Evolutionary conservation across 148 eudicot genomes (phyloP).

Genomic region (Linanthus parryae): DNA sequence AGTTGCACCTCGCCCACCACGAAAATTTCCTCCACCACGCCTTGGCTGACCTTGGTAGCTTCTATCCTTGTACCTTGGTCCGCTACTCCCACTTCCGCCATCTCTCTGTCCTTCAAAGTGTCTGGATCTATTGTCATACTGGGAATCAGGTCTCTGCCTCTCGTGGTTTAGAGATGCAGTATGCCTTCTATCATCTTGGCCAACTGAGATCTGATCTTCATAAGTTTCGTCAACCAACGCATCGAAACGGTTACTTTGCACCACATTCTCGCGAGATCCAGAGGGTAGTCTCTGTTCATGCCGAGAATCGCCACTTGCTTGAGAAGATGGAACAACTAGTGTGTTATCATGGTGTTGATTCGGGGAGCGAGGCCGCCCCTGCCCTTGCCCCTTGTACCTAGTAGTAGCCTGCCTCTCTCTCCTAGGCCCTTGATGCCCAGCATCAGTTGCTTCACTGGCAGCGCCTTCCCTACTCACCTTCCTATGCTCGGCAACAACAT

Average conservation of each 20-base stretch:
- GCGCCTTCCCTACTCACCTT: slow-evolving; percentile 24
- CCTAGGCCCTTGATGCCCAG: slow-evolving; percentile 27
- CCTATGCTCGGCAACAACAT: slow-evolving; percentile 20
- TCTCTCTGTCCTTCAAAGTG: slow-evolving; percentile 37
- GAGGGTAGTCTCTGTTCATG: slow-evolving; percentile 40
- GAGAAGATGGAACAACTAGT: too few relatives aligned
- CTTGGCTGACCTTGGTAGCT: slow-evolving; percentile 49
- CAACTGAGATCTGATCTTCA: too few relatives aligned
- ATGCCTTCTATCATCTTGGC: too few relatives aligned
- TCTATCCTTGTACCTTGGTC: slow-evolving; percentile 49
- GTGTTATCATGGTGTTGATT: too few relatives aligned
- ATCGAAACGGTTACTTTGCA: slow-evolving; percentile 30
- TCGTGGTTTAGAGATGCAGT: slow-evolving; percentile 40
- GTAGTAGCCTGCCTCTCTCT: slow-evolving; percentile 40
- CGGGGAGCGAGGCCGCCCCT: too few relatives aligned
- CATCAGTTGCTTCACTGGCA: slow-evolving; percentile 25
- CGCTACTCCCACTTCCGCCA: slow-evolving; percentile 28
- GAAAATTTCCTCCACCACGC: slow-evolving; percentile 53
- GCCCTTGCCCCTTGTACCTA: too few relatives aligned
- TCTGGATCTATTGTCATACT: slow-evolving; percentile 41
- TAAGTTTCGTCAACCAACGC: slow-evolving; percentile 45
- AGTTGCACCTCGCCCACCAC: slow-evolving; percentile 31
- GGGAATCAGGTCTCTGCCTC: slow-evolving; percentile 57
- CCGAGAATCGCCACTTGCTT: too few relatives aligned
- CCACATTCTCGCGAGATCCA: slow-evolving; percentile 42